Conservation (phyloP, 495 filamentous ascomycete species). For the Neurospora tetraspora region DNA sequence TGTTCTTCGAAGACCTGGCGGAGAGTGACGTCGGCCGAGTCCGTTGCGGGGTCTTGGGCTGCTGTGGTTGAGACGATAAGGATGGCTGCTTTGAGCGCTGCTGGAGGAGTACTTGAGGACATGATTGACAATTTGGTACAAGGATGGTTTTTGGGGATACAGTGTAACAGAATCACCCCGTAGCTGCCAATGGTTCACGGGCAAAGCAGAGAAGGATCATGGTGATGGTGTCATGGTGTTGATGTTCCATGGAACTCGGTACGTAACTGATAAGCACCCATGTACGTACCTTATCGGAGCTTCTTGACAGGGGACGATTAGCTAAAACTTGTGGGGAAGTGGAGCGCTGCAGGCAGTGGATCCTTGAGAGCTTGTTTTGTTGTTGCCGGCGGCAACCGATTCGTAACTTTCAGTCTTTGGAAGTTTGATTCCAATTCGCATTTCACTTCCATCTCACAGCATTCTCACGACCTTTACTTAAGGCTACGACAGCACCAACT, state of each 20-base stretch:
- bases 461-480: neutral
- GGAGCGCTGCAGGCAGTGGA: neutral
- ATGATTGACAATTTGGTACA: neutral
- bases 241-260: neutral
- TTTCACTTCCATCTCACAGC: neutral
- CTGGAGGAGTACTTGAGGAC: slow-evolving; percentile 14
- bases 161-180: neutral
- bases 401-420: neutral
- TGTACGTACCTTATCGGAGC: neutral
- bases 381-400: neutral
- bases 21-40: slow-evolving; percentile 56
- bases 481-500: neutral
- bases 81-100: slow-evolving; percentile 55
- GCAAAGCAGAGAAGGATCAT: neutral
- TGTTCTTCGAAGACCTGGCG: slow-evolving; percentile 52
- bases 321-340: neutral
- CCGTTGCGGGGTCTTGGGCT: slow-evolving; percentile 66
- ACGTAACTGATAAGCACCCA: neutral
- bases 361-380: neutral
- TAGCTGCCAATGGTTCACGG: neutral
- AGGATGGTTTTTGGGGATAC: neutral
- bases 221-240: neutral
- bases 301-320: neutral
- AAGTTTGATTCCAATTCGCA: neutral
- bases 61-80: slow-evolving; percentile 94